Base-by-base conservation (phyloP, 139 green algal genomes). In the Limnomonas spitsbergensis region DNA sequence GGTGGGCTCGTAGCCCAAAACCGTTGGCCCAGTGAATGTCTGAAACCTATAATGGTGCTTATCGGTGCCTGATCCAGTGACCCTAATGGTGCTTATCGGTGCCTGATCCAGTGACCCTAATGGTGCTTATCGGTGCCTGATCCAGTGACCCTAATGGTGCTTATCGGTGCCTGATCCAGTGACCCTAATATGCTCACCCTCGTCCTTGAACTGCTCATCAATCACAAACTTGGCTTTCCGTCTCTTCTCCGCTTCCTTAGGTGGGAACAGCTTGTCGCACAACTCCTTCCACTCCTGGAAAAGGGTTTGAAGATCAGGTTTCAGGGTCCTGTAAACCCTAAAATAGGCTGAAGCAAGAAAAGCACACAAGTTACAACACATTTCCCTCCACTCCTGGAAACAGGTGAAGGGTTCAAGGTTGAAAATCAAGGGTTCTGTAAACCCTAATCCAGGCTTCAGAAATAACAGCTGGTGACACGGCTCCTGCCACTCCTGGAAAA, bases 151-250 rank as follows among this genome's bases (percentile, higher is more conserved):
- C 20, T 29, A 61, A 61, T 61, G 14, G 14, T 61, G 20, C 47
- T 29, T 61, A 20, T 29, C 20, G 14, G 14, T 61, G 47, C 14
- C 14, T 61, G 47, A 61, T n/a, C n/a, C n/a, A n/a, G n/a, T n/a
- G n/a, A n/a, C n/a, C 42, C 42, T 9, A 54, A 6, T 54, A 9
- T 9, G 9, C 27, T 24, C 29, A 70, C 56, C 66, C 2, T 84
- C 80, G 31, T 88, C 83, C 54, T 81, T 83, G 80, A 84, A 88
- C 42, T 77, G 83, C 24, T 85, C 77, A 26, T 81, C 80, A 3
- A 88, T 82, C 29, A 80, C 52, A 47, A 88, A 82, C 77, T 83
- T 83, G 4, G 72, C 47, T 14, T 69, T 71, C 61, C 66, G 72
- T 39, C 66, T 67, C 1, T 66, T 78, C 47, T 38, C 73, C 73